phyloP scores from a whole-genome alignment of 202 grass and related monocot species.

The Zizania palustris region DNA sequence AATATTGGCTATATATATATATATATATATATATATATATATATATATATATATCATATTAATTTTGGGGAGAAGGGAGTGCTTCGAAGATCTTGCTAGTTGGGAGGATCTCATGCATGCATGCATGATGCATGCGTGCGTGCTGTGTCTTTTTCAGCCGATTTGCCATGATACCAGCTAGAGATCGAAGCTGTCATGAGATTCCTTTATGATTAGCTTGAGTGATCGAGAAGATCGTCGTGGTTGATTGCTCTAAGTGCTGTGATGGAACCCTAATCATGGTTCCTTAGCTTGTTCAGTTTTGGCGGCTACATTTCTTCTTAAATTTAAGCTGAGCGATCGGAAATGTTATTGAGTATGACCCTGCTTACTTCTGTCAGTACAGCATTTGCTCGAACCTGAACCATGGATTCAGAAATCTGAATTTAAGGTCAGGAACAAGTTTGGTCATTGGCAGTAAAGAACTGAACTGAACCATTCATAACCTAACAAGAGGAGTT shows the following conservation, averaged over 20 bases:
- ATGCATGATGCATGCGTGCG: neutral
- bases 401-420: no score
- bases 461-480: no score
- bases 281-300: no score
- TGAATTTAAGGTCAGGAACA: no score
- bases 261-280: no score
- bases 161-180: neutral
- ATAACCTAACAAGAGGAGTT: no score
- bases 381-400: no score
- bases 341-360: no score
- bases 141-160: conserved; percentile 9
- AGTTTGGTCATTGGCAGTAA: no score
- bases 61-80: neutral
- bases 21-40: neutral
- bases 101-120: neutral
- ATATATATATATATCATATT: conserved; percentile 1
- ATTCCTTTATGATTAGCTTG: neutral
- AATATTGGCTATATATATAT: conserved; percentile 1
- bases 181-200: neutral
- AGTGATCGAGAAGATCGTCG: neutral
- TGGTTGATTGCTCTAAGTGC: neutral
- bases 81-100: neutral
- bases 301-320: no score
- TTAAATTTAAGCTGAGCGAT: no score
- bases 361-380: no score